Evolutionary conservation across 2,329 filamentous ascomycete species (phyloP).

Genomic region (Fusarium anguioides): DNA sequence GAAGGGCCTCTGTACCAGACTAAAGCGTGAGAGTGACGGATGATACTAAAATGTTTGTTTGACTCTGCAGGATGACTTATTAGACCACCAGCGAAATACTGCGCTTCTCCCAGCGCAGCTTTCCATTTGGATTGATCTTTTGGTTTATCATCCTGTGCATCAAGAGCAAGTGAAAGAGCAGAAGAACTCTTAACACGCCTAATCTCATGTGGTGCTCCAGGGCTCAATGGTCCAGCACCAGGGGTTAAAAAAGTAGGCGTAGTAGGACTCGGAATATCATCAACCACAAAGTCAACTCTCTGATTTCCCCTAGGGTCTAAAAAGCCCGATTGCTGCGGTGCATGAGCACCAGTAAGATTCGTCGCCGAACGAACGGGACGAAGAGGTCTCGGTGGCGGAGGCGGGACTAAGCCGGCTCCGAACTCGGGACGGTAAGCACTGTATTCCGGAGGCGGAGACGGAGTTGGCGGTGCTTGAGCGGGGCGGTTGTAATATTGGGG

Average conservation of each 20-base stretch:
- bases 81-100: constrained; percentile 73
- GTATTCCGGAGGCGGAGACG: constrained; percentile 31
- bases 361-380: constrained; percentile 43
- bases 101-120: constrained; percentile 65
- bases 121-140: constrained; percentile 55
- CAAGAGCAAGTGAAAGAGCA: constrained; percentile 36
- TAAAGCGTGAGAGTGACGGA: constrained; percentile 72
- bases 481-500: constrained; percentile 28
- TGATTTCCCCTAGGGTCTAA: constrained; percentile 29
- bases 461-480: constrained; percentile 14
- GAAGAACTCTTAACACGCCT: constrained; percentile 50
- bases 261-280: constrained; percentile 35
- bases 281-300: constrained; percentile 43
- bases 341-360: constrained; percentile 40
- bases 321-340: constrained; percentile 38
- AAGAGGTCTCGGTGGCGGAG: constrained; percentile 33
- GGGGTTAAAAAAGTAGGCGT: constrained; percentile 5
- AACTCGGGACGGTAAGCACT: constrained; percentile 18
- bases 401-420: constrained; percentile 29
- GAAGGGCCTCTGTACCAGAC: constrained; percentile 74
- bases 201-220: constrained; percentile 39
- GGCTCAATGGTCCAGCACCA: neutral
- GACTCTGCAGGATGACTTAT: constrained; percentile 72
- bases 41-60: constrained; percentile 72
- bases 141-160: constrained; percentile 19